Evolutionary conservation across 331 rosid genomes (phyloP).

Genomic region (Malus hybrid): DNA sequence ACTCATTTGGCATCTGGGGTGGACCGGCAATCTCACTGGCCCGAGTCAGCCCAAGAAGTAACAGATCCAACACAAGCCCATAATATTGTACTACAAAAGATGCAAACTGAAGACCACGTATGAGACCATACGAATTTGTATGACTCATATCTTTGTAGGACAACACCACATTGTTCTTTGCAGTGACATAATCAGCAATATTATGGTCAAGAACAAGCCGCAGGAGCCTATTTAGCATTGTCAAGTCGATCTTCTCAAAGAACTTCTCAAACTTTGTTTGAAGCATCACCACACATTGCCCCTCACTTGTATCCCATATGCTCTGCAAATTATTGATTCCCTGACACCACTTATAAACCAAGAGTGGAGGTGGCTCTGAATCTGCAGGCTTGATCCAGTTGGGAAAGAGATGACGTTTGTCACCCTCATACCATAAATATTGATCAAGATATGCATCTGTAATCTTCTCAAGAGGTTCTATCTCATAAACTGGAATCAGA

Average conservation of each 20-base stretch:
- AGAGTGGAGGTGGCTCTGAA: conserved; percentile 97
- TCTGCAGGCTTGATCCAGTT: conserved; percentile 99
- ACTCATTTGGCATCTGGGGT: conserved; percentile 95
- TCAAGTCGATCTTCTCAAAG: conserved; percentile 92
- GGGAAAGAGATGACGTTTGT: conserved; percentile 95
- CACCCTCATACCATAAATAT: conserved; percentile 98
- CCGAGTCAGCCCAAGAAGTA: conserved; percentile 94
- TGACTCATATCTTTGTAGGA: conserved; percentile 99
- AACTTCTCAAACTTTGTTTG: conserved; percentile 98
- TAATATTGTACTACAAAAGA: conserved; percentile 95
- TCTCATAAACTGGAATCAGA: conserved; percentile 95
- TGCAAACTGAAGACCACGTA: conserved; percentile 98
- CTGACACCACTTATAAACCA: conserved; percentile 99
- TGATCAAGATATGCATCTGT: conserved; percentile 99
- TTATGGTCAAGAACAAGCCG: conserved; percentile 94
- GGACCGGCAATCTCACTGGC: conserved; percentile 99
- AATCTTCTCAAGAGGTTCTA: conserved; percentile 98
- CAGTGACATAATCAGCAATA: conserved; percentile 98
- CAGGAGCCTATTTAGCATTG: conserved; percentile 94
- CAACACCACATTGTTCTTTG: conserved; percentile 90
- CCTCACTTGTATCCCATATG: conserved; percentile 91
- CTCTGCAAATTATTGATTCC: conserved; percentile 94
- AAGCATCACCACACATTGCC: conserved; percentile 97
- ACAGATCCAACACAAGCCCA: conserved; percentile 87
- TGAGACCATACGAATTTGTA: conserved; percentile 93